Conservation (phyloP, 169 alveolate genomes). For the Plasmodium ovale region DNA sequence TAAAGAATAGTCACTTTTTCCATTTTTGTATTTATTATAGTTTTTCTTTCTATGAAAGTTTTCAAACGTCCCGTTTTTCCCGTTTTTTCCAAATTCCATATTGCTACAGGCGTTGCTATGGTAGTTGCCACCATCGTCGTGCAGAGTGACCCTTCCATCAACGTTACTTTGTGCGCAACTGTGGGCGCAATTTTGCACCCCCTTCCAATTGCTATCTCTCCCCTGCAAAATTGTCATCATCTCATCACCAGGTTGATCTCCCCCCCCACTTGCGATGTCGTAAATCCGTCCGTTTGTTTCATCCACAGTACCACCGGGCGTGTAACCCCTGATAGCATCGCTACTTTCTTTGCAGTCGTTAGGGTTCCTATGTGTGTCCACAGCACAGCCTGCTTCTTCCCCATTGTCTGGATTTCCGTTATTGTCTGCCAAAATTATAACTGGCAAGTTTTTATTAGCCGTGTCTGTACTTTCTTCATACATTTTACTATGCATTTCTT, state of each 20-base stretch:
- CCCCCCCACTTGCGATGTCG: background rate
- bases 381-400: no score
- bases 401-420: no score
- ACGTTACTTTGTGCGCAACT: no score
- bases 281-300: background rate
- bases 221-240: background rate
- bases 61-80: conserved; percentile 27
- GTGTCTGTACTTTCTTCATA: background rate
- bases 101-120: background rate
- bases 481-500: conserved; percentile 28
- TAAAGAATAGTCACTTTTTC: conserved; percentile 11
- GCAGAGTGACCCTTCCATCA: no score
- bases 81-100: background rate
- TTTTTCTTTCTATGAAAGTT: conserved; percentile 41
- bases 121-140: no score
- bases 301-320: no score
- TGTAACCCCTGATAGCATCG: no score
- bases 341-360: no score
- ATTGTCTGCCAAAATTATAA: conserved; percentile 26
- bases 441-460: conserved; percentile 18
- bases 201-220: background rate
- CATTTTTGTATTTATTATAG: conserved; percentile 28
- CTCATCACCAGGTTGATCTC: background rate
- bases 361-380: no score
- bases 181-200: background rate